phyloP scores from a whole-genome alignment of 805 yeast species.

The Spathaspora sp. region DNA sequence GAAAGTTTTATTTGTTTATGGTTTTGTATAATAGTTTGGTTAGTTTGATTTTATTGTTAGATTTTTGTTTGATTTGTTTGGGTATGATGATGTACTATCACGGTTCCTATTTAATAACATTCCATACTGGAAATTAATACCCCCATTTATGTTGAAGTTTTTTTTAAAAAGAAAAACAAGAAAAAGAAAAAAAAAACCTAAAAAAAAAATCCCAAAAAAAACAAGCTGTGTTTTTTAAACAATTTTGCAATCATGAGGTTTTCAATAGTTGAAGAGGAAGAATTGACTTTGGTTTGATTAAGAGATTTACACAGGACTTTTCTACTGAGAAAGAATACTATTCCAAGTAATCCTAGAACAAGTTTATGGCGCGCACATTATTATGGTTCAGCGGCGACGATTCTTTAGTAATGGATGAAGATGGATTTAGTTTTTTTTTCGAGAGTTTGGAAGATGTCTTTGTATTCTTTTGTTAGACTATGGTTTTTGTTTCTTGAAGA shows the following conservation, averaged over 20 bases:
- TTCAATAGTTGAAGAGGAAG: not conserved
- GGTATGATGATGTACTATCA: not conserved
- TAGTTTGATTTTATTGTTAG: constrained; percentile 1
- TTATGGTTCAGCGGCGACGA: not conserved
- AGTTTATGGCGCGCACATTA: not conserved
- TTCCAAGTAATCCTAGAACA: not conserved
- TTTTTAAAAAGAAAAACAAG: not conserved
- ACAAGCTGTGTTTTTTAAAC: constrained; percentile 1
- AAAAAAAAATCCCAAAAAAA: constrained; percentile 2
- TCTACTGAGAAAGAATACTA: not conserved
- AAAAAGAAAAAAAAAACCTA: constrained; percentile 1
- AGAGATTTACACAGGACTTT: not conserved
- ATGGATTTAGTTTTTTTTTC: not conserved
- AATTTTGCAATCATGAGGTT: not conserved
- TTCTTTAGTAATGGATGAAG: not conserved
- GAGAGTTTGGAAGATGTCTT: not conserved
- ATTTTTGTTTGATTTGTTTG: not conserved
- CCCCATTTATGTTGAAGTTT: not conserved
- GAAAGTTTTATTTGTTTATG: not conserved
- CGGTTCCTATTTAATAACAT: not conserved
- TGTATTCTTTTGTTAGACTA: not conserved
- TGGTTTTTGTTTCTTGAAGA: not conserved
- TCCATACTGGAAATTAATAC: not conserved
- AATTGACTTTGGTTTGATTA: too few relatives aligned
- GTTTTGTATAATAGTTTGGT: not conserved